Evolutionary conservation across 352 stramenopile species (phyloP).

Genomic region (Phytophthora citrophthora): DNA sequence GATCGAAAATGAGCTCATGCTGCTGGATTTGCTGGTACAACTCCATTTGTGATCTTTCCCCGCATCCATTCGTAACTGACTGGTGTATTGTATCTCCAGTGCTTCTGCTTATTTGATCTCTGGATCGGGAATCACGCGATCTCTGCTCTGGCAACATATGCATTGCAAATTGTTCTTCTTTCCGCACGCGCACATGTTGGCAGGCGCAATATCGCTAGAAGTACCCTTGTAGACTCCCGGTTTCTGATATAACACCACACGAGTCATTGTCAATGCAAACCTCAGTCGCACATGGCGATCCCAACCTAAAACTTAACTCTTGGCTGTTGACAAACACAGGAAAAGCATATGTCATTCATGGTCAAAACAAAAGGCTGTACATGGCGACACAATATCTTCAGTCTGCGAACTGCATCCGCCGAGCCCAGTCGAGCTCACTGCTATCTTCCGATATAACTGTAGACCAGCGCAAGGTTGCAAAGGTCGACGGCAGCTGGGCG

Average conservation of each 20-base stretch:
- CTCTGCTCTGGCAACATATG: constrained; percentile 69
- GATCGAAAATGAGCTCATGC: constrained; percentile 88
- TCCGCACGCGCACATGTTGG: constrained; percentile 44
- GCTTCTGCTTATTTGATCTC: constrained; percentile 72
- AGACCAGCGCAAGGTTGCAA: constrained; percentile 77
- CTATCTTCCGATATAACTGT: constrained; percentile 86
- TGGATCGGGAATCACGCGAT: constrained; percentile 71
- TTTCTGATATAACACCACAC: constrained; percentile 65
- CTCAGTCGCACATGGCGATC: background rate
- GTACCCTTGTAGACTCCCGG: constrained; percentile 66
- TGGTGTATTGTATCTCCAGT: constrained; percentile 38
- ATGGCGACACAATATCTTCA: constrained; percentile 25
- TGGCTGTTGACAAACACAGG: constrained; percentile 21
- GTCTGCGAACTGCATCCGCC: constrained; percentile 64
- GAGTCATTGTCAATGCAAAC: constrained; percentile 5
- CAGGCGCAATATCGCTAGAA: constrained; percentile 55
- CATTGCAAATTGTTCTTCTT: constrained; percentile 52
- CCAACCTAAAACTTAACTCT: constrained; percentile 5
- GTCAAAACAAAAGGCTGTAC: constrained; percentile 18
- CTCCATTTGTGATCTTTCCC: background rate
- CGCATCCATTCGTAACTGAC: constrained; percentile 10
- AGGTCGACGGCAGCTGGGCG: constrained; percentile 45
- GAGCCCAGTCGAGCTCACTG: constrained; percentile 84
- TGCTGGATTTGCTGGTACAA: constrained; percentile 88
- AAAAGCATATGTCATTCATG: constrained; percentile 29